A percentile compares a stretch with the other conserved stretches of the same genome.
phyloP scores from a whole-genome alignment of 306 rosid genomes.

The Medicago ruthenica region DNA sequence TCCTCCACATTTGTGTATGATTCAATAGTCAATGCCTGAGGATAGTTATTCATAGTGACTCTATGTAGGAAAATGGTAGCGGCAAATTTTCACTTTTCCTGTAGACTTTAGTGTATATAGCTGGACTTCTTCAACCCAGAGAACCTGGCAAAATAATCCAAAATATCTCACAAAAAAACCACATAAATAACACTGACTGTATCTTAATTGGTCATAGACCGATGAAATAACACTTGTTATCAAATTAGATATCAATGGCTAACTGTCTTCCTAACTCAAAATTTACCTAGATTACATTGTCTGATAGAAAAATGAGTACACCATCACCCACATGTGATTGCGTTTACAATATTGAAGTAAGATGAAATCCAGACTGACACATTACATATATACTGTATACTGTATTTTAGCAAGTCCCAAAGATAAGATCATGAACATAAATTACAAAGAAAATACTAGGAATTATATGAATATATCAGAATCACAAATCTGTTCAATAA shows the following conservation, averaged over 20 bases:
- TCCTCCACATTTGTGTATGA: neutral
- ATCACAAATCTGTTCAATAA: conserved; percentile 2
- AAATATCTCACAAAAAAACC: conserved; percentile 6
- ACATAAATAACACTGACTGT: neutral
- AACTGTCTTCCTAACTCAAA: conserved; percentile 1
- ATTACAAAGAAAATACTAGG: conserved; percentile 7
- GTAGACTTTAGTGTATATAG: neutral
- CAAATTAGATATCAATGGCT: neutral
- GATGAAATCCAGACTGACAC: neutral
- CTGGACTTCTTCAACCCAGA: conserved; percentile 6
- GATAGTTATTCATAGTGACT: conserved; percentile 23
- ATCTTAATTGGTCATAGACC: neutral
- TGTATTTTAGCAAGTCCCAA: neutral
- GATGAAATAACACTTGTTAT: conserved; percentile 9
- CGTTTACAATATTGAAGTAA: neutral
- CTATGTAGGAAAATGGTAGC: neutral
- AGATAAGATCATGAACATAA: conserved; percentile 12
- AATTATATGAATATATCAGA: conserved; percentile 12
- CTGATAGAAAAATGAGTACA: conserved; percentile 15
- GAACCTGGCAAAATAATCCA: conserved; percentile 34
- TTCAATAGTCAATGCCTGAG: conserved; percentile 4
- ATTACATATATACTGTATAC: no score
- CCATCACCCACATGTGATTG: conserved; percentile 1
- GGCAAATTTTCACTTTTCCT: neutral
- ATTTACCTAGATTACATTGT: conserved; percentile 8